Conservation (phyloP, 768 basidiomycete species). For the Flagelloscypha sp. region DNA sequence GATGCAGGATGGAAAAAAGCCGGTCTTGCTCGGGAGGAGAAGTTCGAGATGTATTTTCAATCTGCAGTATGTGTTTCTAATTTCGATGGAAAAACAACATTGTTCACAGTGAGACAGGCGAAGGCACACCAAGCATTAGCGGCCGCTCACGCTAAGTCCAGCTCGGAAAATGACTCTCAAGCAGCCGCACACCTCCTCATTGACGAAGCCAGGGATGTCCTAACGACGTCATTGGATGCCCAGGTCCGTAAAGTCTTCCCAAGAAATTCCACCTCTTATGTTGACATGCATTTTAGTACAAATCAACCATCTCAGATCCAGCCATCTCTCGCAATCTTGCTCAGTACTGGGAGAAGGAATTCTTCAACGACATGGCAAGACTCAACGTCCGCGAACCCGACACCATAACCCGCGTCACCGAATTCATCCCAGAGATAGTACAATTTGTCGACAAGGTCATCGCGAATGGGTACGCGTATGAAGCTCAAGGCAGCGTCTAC, state of each 20-base stretch:
- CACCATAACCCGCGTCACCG: constrained; percentile 89
- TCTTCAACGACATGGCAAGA: constrained; percentile 89
- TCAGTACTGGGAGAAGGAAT: constrained; percentile 81
- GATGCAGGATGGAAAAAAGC: constrained; percentile 63
- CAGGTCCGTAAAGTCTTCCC: constrained; percentile 38
- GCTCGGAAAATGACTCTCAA: constrained; percentile 28
- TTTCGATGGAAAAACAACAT: constrained; percentile 11
- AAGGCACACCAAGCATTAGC: constrained; percentile 46
- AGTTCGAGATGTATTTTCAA: constrained; percentile 83
- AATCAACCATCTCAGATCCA: constrained; percentile 77
- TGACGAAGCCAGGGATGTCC: constrained; percentile 67
- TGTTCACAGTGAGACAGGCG: constrained; percentile 24
- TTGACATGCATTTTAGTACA: constrained; percentile 40
- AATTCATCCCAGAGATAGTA: constrained; percentile 94
- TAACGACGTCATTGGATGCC: constrained; percentile 65
- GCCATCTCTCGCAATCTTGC: constrained; percentile 76
- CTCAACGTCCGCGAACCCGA: constrained; percentile 83
- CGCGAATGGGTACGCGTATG: constrained; percentile 74
- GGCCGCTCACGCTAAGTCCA: constrained; percentile 36
- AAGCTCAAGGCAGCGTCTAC: constrained; percentile 73
- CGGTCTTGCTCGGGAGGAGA: constrained; percentile 75
- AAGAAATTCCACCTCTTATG: constrained; percentile 7
- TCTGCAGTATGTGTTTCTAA: constrained; percentile 51
- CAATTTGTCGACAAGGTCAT: constrained; percentile 80
- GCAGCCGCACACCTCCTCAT: constrained; percentile 52